Conservation (phyloP, 768 basidiomycete species). For the Royoungia palumana region DNA sequence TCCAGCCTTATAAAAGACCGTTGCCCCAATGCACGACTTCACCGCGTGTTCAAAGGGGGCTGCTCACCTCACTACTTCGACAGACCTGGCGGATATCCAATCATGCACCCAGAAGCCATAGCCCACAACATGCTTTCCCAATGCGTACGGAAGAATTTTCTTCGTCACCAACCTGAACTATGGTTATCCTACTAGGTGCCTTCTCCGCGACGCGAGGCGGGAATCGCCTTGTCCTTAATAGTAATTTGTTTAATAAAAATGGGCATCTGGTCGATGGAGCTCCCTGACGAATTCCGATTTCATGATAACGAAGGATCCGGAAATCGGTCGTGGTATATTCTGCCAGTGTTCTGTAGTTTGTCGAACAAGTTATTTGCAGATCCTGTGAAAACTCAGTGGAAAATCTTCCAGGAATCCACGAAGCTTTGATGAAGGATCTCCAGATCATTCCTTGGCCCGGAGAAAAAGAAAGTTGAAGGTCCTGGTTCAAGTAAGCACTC, state of each 20-base stretch:
- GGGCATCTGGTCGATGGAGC: conserved; percentile 5
- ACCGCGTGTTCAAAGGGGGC: conserved; percentile 28
- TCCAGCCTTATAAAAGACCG: conserved; percentile 29
- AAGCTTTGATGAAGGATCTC: too few species aligned
- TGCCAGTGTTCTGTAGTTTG: too few species aligned
- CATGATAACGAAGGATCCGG: too few species aligned
- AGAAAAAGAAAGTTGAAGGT: too few species aligned
- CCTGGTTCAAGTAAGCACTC: too few species aligned
- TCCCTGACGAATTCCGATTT: conserved; percentile 2
- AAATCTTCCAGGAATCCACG: too few species aligned
- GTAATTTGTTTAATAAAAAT: conserved; percentile 16
- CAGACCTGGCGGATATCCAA: conserved; percentile 20
- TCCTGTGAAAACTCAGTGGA: too few species aligned
- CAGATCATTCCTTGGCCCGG: too few species aligned
- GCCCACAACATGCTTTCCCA: conserved; percentile 25
- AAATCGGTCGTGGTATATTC: too few species aligned
- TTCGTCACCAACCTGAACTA: conserved; percentile 5
- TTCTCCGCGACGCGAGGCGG: conserved; percentile 13
- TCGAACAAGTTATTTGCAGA: too few species aligned
- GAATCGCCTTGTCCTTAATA: conserved; percentile 20
- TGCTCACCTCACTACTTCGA: conserved; percentile 25
- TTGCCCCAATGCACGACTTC: conserved; percentile 32
- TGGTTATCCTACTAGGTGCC: background rate
- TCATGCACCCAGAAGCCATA: conserved; percentile 21
- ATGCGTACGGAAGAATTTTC: conserved; percentile 13